Base-by-base conservation (phyloP, 495 filamentous ascomycete genomes). In the Penicillium lividum region DNA sequence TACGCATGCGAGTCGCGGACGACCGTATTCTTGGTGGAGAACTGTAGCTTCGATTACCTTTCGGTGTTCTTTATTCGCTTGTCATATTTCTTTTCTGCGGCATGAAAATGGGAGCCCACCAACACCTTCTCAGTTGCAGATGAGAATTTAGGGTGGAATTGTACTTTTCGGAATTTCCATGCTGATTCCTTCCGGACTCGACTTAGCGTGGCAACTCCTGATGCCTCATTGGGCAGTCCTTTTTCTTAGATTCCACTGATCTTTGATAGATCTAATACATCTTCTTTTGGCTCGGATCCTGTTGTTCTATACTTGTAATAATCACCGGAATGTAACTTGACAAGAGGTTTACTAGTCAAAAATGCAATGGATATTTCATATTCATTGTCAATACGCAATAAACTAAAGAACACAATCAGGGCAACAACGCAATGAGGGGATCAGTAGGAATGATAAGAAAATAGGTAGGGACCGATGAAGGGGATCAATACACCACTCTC, bases 1-100 rank as follows among this genome's bases (percentile, higher is more conserved):
- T 75, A 31, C 71, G 71, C 13, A 78, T 78, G 75, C 72, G 74
- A 25, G 61, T 76, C 28, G 64, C 70, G 7, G 71, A 77, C 54
- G 64, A 69, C 58, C 55, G 66, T 8, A 43, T 55, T 28, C 40
- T 36, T n/a, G 48, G 43, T 29, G 58, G 62, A 29, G 70, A 71
- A 56, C 51, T 67, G 59, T 71, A 61, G 47, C 50, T 61, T 64
- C 3, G 51, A 42, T 13, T 53, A 28, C 42, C 54, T 47, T 30
- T 5, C 8, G n/a, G 43, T 25, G n/a, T 18, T 40, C 13, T 51
- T 33, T 6, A 9, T 50, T 11, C 2, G 8, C 54, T 54, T 31
- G 25, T 56, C 56, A 25, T 46, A 48, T 51, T 50, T 22, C 59
- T 31, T 50, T 63, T 34, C 3, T 27, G 8, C 42, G 34, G 4